phyloP scores from a whole-genome alignment of 495 filamentous ascomycete species.

The Aspergillus conjunctus region DNA sequence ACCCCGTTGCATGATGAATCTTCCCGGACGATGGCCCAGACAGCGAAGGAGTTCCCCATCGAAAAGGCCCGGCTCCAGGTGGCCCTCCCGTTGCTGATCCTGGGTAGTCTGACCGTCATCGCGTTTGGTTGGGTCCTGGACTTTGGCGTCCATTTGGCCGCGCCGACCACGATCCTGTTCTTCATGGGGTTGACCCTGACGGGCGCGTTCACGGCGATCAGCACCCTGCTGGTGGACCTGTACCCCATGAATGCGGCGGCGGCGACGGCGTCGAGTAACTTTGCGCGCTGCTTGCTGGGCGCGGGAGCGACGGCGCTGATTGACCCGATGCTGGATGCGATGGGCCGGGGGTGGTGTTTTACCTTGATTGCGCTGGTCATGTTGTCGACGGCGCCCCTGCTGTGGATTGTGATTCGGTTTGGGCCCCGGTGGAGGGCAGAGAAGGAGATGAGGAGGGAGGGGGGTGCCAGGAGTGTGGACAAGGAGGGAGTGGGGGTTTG shows the following conservation, averaged over 20 bases:
- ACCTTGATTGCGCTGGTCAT: slow-evolving; percentile 64
- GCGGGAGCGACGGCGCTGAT: slow-evolving; percentile 67
- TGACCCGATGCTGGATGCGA: slow-evolving; percentile 62
- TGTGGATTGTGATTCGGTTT: slow-evolving; percentile 47
- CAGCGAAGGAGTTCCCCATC: slow-evolving; percentile 61
- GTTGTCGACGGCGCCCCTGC: slow-evolving; percentile 52
- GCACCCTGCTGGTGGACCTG: slow-evolving; percentile 66
- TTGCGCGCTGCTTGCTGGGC: slow-evolving; percentile 67
- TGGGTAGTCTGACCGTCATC: slow-evolving; percentile 40
- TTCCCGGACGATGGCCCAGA: too few species aligned
- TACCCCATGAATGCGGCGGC: slow-evolving; percentile 62
- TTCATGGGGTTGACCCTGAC: slow-evolving; percentile 59
- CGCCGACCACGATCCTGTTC: slow-evolving; percentile 58
- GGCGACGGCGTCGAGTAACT: slow-evolving; percentile 70
- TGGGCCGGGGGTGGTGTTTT: slow-evolving; percentile 71
- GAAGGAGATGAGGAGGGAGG: too few species aligned
- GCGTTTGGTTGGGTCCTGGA: slow-evolving; percentile 45
- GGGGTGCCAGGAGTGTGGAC: too few species aligned
- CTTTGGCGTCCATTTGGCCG: slow-evolving; percentile 42
- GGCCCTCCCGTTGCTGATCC: slow-evolving; percentile 42
- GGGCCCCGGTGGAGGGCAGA: slow-evolving; percentile 50
- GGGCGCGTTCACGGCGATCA: slow-evolving; percentile 58
- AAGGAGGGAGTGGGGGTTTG: too few species aligned
- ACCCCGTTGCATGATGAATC: too few species aligned
- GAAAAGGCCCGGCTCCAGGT: slow-evolving; percentile 63